Percentiles rank a stretch among this genome's conserved stretches.
phyloP scores from a whole-genome alignment of 2,329 filamentous ascomycete genomes.

The Sclerotinia sclerotiorum region DNA sequence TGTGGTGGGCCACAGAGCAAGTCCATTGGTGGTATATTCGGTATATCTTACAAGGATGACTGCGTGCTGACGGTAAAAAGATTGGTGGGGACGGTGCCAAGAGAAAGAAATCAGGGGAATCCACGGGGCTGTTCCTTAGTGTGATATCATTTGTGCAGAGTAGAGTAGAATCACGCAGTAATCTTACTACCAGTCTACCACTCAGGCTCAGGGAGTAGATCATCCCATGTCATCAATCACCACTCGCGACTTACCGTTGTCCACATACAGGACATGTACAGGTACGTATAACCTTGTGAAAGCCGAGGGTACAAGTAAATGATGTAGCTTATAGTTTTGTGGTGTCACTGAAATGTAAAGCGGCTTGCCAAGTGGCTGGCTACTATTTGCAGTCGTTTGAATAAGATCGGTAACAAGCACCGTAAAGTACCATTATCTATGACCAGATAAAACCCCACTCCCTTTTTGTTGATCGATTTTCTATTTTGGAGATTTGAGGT shows the following conservation, averaged over 20 bases:
- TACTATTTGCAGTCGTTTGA: background rate
- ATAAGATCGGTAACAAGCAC: background rate
- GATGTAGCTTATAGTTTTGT: background rate
- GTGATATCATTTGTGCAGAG: constrained; percentile 4
- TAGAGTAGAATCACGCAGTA: background rate
- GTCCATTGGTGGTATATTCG: background rate
- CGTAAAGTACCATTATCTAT: background rate
- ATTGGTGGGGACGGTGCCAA: background rate
- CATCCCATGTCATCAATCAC: too few species aligned
- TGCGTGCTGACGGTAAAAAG: background rate
- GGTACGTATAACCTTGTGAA: background rate
- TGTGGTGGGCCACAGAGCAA: background rate
- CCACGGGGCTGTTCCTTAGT: background rate
- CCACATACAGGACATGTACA: background rate
- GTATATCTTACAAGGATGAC: background rate
- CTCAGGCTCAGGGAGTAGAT: too few species aligned
- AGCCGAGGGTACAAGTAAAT: background rate
- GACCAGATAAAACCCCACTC: background rate
- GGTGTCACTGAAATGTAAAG: background rate
- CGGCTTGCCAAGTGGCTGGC: constrained; percentile 1
- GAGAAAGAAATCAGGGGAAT: background rate
- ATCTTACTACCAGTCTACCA: too few species aligned
- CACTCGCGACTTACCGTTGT: too few species aligned
- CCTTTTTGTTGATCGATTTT: background rate
- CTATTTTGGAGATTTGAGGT: background rate